Evolutionary conservation across 148 eudicot genomes (phyloP), one percentile per base, ranked within the genome.

Genomic region (Nyssa sinensis): DNA sequence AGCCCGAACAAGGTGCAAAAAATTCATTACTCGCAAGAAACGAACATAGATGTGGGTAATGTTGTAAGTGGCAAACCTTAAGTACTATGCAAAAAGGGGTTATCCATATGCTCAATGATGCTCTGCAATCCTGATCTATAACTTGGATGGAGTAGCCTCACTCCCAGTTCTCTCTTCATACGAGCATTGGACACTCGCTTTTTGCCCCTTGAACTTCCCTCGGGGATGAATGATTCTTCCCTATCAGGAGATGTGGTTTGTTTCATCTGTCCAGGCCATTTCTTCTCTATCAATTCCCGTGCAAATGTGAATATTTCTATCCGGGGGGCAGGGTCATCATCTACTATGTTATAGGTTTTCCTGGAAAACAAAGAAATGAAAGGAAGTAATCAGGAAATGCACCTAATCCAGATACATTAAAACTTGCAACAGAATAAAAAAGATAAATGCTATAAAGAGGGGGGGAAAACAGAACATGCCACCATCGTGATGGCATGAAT

Each of bases 281-380:
- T 91, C 33, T 64, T 76, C 67, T 87, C 79, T 11, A 91, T 78
- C 83, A 88, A 75, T 37, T 83, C 78, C 67, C 80, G 84, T 7
- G 93, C 95, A 66, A 66, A 86, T 33, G 77, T 77, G 71, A 94
- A 87, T 64, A 94, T 97, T 83, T 87, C 89, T 2, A 30, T 70
- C 63, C 98, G 83, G 35, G 97, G 80, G 59, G 97, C 88, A 29
- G 98, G 97, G 72, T 94, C 97, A 84, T 94, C 98, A 68, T 94
- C 98, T 28, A 91, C 98, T 53, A 88, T 57, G 70, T 94, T 94
- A 82, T 87, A 91, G 24, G 82, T 81, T 66, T 77, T 79, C 77
- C 97, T 88, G 88, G 37, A 51, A 65, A 7, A 66, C 12, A 16
- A 33, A 29, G 9, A 16, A 55, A 55, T 17, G 19, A 55, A 55